A percentile compares a stretch with the other conserved stretches of the same genome.
Conservation (phyloP, 1,139 yeast genomes). For the Geotrichum cucujoidarum region DNA sequence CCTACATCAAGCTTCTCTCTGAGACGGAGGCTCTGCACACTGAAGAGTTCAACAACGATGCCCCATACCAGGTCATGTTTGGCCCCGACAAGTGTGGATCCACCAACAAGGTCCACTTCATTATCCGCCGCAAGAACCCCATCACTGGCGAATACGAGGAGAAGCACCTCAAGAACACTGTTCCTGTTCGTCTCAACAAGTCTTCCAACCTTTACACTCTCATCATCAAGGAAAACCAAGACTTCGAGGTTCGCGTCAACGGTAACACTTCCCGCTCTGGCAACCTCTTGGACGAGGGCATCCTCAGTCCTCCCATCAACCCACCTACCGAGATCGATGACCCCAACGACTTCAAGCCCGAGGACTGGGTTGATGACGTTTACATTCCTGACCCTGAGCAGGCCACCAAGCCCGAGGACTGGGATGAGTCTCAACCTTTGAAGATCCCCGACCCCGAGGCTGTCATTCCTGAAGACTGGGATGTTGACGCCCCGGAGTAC, state of each 20-base stretch:
- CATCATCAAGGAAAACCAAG: slow-evolving; percentile 57
- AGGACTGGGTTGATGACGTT: slow-evolving; percentile 70
- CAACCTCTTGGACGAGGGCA: slow-evolving; percentile 50
- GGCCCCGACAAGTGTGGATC: slow-evolving; percentile 92
- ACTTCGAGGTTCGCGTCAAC: slow-evolving; percentile 74
- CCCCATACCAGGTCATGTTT: slow-evolving; percentile 84
- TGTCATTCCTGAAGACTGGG: slow-evolving; percentile 72
- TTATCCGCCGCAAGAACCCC: slow-evolving; percentile 56
- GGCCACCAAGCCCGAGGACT: slow-evolving; percentile 66
- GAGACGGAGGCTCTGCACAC: slow-evolving; percentile 43
- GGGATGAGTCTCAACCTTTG: slow-evolving; percentile 65
- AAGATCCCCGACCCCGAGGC: slow-evolving; percentile 63
- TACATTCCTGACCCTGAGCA: slow-evolving; percentile 62
- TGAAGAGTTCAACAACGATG: slow-evolving; percentile 50
- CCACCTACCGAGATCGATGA: slow-evolving; percentile 65
- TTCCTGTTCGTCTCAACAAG: slow-evolving; percentile 57
- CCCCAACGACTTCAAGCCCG: slow-evolving; percentile 58
- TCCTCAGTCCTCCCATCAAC: slow-evolving; percentile 57
- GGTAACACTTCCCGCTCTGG: slow-evolving; percentile 73
- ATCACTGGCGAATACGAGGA: slow-evolving; percentile 56
- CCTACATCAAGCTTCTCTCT: slow-evolving; percentile 70
- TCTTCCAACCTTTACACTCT: slow-evolving; percentile 67
- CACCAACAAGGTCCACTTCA: slow-evolving; percentile 73
- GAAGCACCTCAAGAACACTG: slow-evolving; percentile 60
- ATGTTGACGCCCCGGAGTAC: slow-evolving; percentile 53